A percentile compares a stretch with the other conserved stretches of the same genome.
phyloP scores from a whole-genome alignment of 2,329 filamentous ascomycete genomes.

The Madurella fahalii region DNA sequence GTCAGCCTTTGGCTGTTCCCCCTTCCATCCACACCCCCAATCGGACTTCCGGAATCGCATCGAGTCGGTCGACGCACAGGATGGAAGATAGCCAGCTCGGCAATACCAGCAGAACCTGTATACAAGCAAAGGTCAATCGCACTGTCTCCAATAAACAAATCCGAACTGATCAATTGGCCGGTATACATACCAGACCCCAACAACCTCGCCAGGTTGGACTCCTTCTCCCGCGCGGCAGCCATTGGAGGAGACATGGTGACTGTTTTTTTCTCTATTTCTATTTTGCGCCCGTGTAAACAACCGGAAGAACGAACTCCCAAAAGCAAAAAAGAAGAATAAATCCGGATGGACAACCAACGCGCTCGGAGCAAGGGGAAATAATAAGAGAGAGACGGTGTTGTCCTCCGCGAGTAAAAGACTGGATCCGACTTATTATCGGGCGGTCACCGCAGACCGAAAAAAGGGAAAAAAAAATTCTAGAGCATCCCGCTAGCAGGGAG shows the following conservation, averaged over 20 bases:
- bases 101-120: slow-evolving; percentile 83
- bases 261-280: not conserved
- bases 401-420: not conserved
- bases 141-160: not conserved
- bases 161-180: not conserved
- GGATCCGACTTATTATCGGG: slow-evolving; percentile 14
- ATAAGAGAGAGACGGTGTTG: not conserved
- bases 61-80: slow-evolving; percentile 54
- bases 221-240: slow-evolving; percentile 58
- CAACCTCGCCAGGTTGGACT: slow-evolving; percentile 83
- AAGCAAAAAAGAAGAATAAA: not conserved
- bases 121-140: slow-evolving; percentile 9
- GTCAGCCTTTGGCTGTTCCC: slow-evolving; percentile 8
- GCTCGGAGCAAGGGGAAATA: not conserved
- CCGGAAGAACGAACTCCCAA: not conserved
- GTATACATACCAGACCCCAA: slow-evolving; percentile 73
- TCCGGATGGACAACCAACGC: not conserved
- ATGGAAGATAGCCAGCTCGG: slow-evolving; percentile 89
- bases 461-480: slow-evolving; percentile 15
- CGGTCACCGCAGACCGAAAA: slow-evolving; percentile 11
- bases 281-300: not conserved
- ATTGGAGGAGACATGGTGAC: slow-evolving; percentile 56
- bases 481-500: slow-evolving; percentile 3
- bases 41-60: not conserved
- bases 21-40: not conserved